Conservation (phyloP, 108 stramenopile species). For the Pelagomonas calceolata region DNA sequence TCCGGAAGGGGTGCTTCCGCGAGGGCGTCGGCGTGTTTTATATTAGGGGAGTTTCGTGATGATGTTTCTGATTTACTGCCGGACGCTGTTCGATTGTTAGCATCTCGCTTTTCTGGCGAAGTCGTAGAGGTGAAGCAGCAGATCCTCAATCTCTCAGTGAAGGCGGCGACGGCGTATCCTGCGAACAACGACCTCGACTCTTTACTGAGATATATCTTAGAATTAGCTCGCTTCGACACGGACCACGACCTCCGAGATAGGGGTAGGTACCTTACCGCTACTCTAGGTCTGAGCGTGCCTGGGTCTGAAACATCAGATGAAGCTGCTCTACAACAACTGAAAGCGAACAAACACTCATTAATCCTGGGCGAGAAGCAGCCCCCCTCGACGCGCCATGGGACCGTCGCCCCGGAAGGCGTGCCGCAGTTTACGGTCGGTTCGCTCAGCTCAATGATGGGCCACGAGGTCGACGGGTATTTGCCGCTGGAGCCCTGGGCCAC, state of each 20-base stretch:
- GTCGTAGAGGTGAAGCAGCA: slow-evolving; percentile 69
- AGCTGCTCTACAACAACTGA: slow-evolving; percentile 14
- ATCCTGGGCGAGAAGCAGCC: slow-evolving; percentile 15
- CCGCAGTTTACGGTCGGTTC: slow-evolving; percentile 27
- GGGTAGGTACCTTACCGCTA: slow-evolving; percentile 69
- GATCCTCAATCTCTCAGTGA: slow-evolving; percentile 78
- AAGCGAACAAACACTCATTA: not conserved
- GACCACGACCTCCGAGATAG: slow-evolving; percentile 86
- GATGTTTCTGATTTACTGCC: slow-evolving; percentile 35
- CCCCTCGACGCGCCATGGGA: slow-evolving; percentile 18
- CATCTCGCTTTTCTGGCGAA: slow-evolving; percentile 53
- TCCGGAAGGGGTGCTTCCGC: slow-evolving; percentile 14
- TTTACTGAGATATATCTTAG: slow-evolving; percentile 77
- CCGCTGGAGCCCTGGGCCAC: slow-evolving; percentile 73
- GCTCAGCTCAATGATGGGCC: slow-evolving; percentile 29
- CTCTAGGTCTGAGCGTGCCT: slow-evolving; percentile 55
- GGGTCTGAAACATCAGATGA: slow-evolving; percentile 35
- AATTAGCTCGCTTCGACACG: slow-evolving; percentile 79
- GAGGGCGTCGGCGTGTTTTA: slow-evolving; percentile 37
- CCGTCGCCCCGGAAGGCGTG: not conserved
- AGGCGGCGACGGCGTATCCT: slow-evolving; percentile 29
- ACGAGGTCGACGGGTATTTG: slow-evolving; percentile 35
- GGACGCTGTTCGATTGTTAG: slow-evolving; percentile 74
- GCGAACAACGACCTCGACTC: slow-evolving; percentile 15
- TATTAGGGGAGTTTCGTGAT: slow-evolving; percentile 27